phyloP scores from a whole-genome alignment of 768 basidiomycete species.

The Panus rudis region DNA sequence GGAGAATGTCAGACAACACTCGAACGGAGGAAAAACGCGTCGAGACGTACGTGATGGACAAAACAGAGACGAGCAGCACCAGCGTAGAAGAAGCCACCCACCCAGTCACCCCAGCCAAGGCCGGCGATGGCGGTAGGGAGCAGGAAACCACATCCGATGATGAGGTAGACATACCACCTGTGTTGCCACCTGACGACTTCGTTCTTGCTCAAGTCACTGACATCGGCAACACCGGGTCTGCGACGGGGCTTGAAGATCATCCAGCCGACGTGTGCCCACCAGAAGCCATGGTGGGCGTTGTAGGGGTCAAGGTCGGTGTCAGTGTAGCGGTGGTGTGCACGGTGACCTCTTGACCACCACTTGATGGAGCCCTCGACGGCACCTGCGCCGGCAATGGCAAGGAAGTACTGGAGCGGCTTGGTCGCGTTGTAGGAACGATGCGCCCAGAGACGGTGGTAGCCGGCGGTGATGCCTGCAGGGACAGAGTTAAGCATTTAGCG shows the following conservation, averaged over 20 bases:
- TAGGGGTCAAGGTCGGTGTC: conserved; percentile 56
- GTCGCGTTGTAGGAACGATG: conserved; percentile 50
- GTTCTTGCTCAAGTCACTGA: conserved; percentile 41
- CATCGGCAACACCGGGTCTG: conserved; percentile 42
- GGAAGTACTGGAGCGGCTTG: conserved; percentile 37
- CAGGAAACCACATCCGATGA: conserved; percentile 37
- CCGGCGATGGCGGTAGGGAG: conserved; percentile 43
- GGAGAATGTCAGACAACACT: not conserved
- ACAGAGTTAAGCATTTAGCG: not conserved
- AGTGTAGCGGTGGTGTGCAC: conserved; percentile 46
- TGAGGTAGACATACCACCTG: conserved; percentile 36
- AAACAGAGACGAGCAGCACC: conserved; percentile 39
- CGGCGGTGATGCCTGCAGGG: conserved; percentile 17
- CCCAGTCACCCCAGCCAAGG: conserved; percentile 46
- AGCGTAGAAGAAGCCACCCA: conserved; percentile 46
- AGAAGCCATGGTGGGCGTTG: conserved; percentile 44
- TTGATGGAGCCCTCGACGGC: conserved; percentile 48
- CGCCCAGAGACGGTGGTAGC: conserved; percentile 49
- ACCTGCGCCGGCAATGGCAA: conserved; percentile 39
- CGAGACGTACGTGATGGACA: conserved; percentile 41
- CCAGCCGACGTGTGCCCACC: conserved; percentile 44
- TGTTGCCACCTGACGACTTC: conserved; percentile 48
- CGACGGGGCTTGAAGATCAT: conserved; percentile 44
- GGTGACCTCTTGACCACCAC: conserved; percentile 52
- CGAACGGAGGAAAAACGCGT: not conserved